Evolutionary conservation across 352 stramenopile genomes (phyloP).

Genomic region (Nothophytophthora sp.): DNA sequence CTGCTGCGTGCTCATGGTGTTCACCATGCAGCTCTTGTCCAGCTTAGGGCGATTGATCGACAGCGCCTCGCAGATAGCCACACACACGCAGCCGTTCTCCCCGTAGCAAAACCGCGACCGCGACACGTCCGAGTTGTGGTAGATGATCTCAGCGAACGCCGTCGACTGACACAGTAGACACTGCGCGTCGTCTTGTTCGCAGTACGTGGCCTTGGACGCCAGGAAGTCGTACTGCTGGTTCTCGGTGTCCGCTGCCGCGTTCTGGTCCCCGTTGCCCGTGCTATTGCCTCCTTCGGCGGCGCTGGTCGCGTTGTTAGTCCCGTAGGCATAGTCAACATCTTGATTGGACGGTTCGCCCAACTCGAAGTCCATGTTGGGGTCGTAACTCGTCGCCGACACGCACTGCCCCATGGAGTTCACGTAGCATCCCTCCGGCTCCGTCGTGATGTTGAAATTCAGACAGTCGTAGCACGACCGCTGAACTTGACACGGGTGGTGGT

Average conservation of each 20-base stretch:
- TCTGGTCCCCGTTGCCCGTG: slow-evolving; percentile 11
- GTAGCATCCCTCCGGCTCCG: slow-evolving; percentile 38
- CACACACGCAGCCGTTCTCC: slow-evolving; percentile 40
- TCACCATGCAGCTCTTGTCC: slow-evolving; percentile 33
- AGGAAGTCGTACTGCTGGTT: slow-evolving; percentile 33
- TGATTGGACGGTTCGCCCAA: slow-evolving; percentile 25
- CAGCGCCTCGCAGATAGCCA: slow-evolving; percentile 42
- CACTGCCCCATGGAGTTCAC: slow-evolving; percentile 28
- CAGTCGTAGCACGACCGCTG: slow-evolving; percentile 54
- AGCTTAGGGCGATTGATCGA: slow-evolving; percentile 12
- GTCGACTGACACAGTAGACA: slow-evolving; percentile 34
- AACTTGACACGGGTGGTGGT: slow-evolving; percentile 35
- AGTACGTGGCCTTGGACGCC: slow-evolving; percentile 32
- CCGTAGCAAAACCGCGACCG: slow-evolving; percentile 38
- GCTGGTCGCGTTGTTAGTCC: too few relatives aligned
- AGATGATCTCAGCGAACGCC: slow-evolving; percentile 42
- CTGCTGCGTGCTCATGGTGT: slow-evolving; percentile 32
- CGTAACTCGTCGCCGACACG: slow-evolving; percentile 4
- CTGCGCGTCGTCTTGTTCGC: slow-evolving; percentile 34
- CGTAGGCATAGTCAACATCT: too few relatives aligned
- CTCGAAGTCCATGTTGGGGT: slow-evolving; percentile 31
- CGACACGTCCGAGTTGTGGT: slow-evolving; percentile 32
- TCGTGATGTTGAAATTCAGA: slow-evolving; percentile 44
- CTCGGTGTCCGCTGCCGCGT: slow-evolving; percentile 3
- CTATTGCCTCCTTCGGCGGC: slow-evolving; percentile 14